These are phyloP conservation scores for Mycena galericulata DNA, from an alignment of 768 basidiomycete species.

Conservation along the genomic window DNA sequence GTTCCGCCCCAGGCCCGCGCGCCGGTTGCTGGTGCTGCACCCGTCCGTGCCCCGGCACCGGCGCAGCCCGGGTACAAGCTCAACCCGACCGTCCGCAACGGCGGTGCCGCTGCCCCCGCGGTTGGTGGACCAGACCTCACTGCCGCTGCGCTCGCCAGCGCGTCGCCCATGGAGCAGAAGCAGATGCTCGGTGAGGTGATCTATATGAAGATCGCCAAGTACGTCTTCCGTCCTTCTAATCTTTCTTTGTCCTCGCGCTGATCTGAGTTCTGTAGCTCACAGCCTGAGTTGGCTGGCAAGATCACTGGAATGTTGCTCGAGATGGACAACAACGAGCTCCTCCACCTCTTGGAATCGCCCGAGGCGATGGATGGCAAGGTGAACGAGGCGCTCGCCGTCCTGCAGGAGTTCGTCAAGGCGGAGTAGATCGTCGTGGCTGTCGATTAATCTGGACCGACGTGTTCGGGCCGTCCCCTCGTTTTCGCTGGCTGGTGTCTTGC, in stretches of 20 bases:
- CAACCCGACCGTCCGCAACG: constrained; percentile 49
- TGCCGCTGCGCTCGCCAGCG: constrained; percentile 62
- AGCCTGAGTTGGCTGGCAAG: constrained; percentile 97
- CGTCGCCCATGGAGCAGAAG: constrained; percentile 92
- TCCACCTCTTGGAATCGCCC: constrained; percentile 85
- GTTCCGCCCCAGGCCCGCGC: constrained; percentile 56
- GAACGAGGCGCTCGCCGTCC: constrained; percentile 88
- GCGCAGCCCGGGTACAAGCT: constrained; percentile 53
- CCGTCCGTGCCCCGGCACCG: constrained; percentile 60
- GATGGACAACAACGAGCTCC: constrained; percentile 96
- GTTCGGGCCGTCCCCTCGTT: constrained; percentile 64
- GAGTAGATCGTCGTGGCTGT: constrained; percentile 36
- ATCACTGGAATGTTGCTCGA: constrained; percentile 99
- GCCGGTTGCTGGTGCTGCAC: constrained; percentile 52
- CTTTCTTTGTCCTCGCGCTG: constrained; percentile 25
- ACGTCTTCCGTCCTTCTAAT: constrained; percentile 50
- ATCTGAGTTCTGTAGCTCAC: constrained; percentile 59
- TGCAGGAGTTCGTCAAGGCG: constrained; percentile 82
- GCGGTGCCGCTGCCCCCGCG: constrained; percentile 45
- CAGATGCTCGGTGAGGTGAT: constrained; percentile 98
- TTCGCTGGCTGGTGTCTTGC: constrained; percentile 47
- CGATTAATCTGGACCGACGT: constrained; percentile 51
- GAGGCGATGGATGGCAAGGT: constrained; percentile 93
- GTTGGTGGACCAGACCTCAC: constrained; percentile 58
- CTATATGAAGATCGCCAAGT: constrained; percentile 91